Evolutionary conservation across 1,284 basidiomycete genomes (phyloP).

Genomic region (Marasmius oreades): DNA sequence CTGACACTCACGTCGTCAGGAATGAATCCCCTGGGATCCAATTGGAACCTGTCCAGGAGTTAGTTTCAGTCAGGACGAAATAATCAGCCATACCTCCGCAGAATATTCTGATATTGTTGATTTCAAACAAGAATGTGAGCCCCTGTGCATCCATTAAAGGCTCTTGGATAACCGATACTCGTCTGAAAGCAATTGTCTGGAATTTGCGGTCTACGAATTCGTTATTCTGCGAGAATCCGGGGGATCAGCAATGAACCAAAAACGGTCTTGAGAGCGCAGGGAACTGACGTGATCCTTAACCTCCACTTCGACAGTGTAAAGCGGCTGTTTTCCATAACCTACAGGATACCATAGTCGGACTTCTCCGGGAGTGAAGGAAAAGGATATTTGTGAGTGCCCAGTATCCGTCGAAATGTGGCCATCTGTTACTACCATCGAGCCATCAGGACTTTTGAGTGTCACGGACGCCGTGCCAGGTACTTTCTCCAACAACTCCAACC

Average conservation of each 20-base stretch:
- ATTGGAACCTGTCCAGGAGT: conserved; percentile 60
- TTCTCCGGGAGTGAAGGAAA: conserved; percentile 50
- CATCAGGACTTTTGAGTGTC: conserved; percentile 44
- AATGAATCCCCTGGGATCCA: conserved; percentile 94
- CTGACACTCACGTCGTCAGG: conserved; percentile 60
- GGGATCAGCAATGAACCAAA: conserved; percentile 1
- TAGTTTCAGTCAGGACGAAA: not conserved
- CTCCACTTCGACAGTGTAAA: conserved; percentile 62
- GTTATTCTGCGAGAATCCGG: conserved; percentile 36
- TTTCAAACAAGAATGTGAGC: conserved; percentile 81
- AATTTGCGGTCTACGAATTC: conserved; percentile 45
- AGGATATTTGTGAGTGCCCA: conserved; percentile 40
- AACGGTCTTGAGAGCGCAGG: too few species aligned
- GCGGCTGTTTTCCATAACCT: conserved; percentile 76
- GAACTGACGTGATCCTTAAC: conserved; percentile 47
- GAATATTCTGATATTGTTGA: conserved; percentile 87
- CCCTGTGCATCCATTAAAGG: conserved; percentile 70
- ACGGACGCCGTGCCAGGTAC: conserved; percentile 39
- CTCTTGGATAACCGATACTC: conserved; percentile 72
- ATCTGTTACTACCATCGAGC: conserved; percentile 35
- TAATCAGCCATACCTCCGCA: conserved; percentile 57
- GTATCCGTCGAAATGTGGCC: conserved; percentile 33
- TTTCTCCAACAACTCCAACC: conserved; percentile 39
- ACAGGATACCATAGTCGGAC: conserved; percentile 82
- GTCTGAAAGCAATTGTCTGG: conserved; percentile 73